Evolutionary conservation across 148 eudicot species (phyloP).

Genomic region (Polygonum maritimum): DNA sequence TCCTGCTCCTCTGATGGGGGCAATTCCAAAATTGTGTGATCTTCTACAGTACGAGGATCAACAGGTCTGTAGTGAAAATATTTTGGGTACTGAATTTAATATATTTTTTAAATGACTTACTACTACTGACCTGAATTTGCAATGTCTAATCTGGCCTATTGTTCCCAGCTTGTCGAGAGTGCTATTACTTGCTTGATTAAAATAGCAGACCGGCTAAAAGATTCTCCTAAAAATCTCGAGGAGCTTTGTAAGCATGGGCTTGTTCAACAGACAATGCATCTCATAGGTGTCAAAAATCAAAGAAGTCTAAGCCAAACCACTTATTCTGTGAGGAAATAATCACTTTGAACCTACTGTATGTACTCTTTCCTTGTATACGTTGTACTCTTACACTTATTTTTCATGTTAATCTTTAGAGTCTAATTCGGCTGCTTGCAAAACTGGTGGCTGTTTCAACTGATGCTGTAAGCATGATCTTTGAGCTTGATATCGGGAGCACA

Average conservation of each 20-base stretch:
- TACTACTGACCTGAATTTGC: not conserved
- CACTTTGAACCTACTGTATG: not conserved
- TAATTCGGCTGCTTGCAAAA: constrained; percentile 68
- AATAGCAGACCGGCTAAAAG: constrained; percentile 50
- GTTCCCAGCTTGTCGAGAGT: constrained; percentile 78
- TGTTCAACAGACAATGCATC: constrained; percentile 51
- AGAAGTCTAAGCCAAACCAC: constrained; percentile 54
- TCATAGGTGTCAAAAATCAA: constrained; percentile 50
- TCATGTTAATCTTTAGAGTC: constrained; percentile 35
- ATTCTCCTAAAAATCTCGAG: constrained; percentile 50
- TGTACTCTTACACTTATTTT: not conserved
- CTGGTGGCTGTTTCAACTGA: constrained; percentile 68
- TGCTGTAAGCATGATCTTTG: constrained; percentile 66
- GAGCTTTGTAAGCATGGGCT: constrained; percentile 64
- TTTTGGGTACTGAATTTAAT: not conserved
- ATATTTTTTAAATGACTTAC: not conserved
- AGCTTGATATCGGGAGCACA: constrained; percentile 57
- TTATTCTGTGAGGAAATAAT: constrained; percentile 42
- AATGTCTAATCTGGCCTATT: not conserved
- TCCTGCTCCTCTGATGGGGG: constrained; percentile 62
- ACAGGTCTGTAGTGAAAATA: constrained; percentile 42
- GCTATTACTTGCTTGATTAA: constrained; percentile 67
- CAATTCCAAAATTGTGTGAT: constrained; percentile 73
- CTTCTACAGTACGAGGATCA: constrained; percentile 82
- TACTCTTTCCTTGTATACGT: not conserved